Evolutionary conservation across 2,329 filamentous ascomycete genomes (phyloP).

Genomic region (Pseudocercospora macadamiae): DNA sequence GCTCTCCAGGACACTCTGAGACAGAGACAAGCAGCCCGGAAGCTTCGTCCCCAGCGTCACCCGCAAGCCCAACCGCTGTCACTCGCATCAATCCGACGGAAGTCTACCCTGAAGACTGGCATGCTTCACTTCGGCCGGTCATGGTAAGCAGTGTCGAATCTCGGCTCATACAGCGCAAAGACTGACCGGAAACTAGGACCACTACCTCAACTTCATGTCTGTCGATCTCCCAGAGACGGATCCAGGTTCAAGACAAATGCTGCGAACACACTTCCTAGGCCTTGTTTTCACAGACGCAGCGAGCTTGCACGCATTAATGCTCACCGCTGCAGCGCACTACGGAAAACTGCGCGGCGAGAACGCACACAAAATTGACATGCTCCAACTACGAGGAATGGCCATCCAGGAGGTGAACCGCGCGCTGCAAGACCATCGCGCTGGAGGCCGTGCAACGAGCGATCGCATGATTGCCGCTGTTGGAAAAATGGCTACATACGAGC

Average conservation of each 20-base stretch:
- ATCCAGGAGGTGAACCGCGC: conserved; percentile 48
- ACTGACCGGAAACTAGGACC: conserved; percentile 29
- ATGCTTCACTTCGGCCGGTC: conserved; percentile 39
- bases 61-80: conserved; percentile 4
- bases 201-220: conserved; percentile 41
- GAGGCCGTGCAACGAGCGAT: conserved; percentile 41
- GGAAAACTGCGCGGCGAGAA: conserved; percentile 36
- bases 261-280: conserved; percentile 46
- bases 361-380: conserved; percentile 42
- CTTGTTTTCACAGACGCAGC: conserved; percentile 46
- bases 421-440: conserved; percentile 35
- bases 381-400: conserved; percentile 50
- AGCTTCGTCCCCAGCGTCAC: conserved; percentile 26
- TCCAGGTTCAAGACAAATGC: conserved; percentile 37
- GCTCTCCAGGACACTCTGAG: conserved; percentile 18
- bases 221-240: conserved; percentile 50
- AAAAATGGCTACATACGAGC: conserved; percentile 58
- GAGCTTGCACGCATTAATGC: conserved; percentile 46
- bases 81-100: conserved; percentile 34
- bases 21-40: conserved; percentile 32
- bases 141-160: conserved; percentile 27
- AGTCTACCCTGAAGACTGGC: conserved; percentile 44
- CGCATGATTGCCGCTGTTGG: conserved; percentile 53
- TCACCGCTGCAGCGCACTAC: conserved; percentile 48
- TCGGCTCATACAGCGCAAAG: background rate